These are phyloP conservation scores for Termitomyces sp. DNA, from an alignment of 768 basidiomycete species.

Conservation along the genomic window DNA sequence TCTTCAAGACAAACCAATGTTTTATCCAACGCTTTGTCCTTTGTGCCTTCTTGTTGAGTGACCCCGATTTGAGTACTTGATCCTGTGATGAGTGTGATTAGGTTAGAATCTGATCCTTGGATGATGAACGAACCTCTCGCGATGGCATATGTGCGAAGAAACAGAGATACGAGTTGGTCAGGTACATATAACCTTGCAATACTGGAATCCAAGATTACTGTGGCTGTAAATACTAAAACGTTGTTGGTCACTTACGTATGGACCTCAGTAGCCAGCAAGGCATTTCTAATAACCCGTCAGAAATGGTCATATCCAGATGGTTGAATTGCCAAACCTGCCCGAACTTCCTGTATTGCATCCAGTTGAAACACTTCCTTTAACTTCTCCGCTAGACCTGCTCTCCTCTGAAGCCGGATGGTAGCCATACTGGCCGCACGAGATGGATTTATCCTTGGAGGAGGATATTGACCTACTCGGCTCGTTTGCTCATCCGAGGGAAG, in stretches of 20 bases:
- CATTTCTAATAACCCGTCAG: conserved; percentile 57
- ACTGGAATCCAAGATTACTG: conserved; percentile 40
- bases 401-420: conserved; percentile 65
- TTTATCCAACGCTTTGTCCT: conserved; percentile 91
- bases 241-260: conserved; percentile 62
- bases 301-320: background rate
- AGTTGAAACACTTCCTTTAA: conserved; percentile 86
- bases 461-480: background rate
- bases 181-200: conserved; percentile 95
- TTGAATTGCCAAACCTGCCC: conserved; percentile 55
- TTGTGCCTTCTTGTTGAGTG: conserved; percentile 81
- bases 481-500: background rate
- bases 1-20: conserved; percentile 96
- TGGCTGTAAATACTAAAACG: background rate
- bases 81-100: conserved; percentile 49
- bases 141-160: conserved; percentile 96
- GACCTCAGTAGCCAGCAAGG: conserved; percentile 92
- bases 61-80: conserved; percentile 89
- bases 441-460: conserved; percentile 17
- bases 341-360: conserved; percentile 77
- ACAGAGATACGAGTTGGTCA: conserved; percentile 90
- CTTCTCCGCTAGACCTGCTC: conserved; percentile 80
- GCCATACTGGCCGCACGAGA: conserved; percentile 63
- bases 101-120: background rate
- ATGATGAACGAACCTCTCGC: conserved; percentile 59